phyloP scores from a whole-genome alignment of 1,284 basidiomycete genomes.

The Testicularia cyperi region DNA sequence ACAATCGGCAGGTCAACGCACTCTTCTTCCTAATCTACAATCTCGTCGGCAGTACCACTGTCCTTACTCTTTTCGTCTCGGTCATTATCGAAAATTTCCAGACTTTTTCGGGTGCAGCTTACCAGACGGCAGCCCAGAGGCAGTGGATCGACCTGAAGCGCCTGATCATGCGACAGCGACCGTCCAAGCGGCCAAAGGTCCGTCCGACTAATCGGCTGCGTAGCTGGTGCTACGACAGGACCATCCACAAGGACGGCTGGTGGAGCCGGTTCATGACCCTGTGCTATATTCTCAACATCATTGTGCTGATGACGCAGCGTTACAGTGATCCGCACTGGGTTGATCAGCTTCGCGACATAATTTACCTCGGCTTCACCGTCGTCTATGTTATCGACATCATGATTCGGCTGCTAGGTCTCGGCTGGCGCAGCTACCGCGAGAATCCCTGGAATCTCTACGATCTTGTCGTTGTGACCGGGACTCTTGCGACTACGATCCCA shows the following conservation, averaged over 20 bases:
- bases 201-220: conserved; percentile 68
- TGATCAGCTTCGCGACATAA: conserved; percentile 72
- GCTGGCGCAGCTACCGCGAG: conserved; percentile 77
- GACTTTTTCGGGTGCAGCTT: conserved; percentile 76
- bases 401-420: conserved; percentile 79
- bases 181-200: conserved; percentile 75
- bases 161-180: conserved; percentile 81
- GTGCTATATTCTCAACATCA: conserved; percentile 80
- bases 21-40: conserved; percentile 94
- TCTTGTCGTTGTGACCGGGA: conserved; percentile 76
- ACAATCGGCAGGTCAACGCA: conserved; percentile 65
- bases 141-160: conserved; percentile 95
- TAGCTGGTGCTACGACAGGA: conserved; percentile 88
- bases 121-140: conserved; percentile 76
- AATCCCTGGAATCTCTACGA: conserved; percentile 89
- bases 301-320: conserved; percentile 83
- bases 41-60: conserved; percentile 84
- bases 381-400: conserved; percentile 78
- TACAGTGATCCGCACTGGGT: conserved; percentile 67
- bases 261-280: conserved; percentile 83
- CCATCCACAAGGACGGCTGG: conserved; percentile 88
- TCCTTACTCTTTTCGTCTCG: conserved; percentile 64
- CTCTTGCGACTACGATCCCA: conserved; percentile 79
- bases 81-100: conserved; percentile 94
- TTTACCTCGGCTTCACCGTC: conserved; percentile 75